Percentiles rank a stretch among this genome's conserved stretches.
Evolutionary conservation across 257 asterid species (phyloP).

Genomic region (Lycium barbarum): DNA sequence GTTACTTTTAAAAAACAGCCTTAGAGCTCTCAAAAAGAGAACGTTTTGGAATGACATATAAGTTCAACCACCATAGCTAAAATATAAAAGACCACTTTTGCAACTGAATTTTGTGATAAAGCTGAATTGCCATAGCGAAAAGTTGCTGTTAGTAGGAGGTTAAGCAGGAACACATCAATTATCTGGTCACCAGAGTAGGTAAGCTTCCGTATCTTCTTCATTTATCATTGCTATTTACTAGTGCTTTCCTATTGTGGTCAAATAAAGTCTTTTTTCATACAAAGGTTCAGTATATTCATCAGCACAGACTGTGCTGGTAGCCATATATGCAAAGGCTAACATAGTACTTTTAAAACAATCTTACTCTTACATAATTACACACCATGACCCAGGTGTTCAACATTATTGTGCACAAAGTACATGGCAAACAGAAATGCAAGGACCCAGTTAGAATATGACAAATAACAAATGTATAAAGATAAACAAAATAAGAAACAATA

Average conservation of each 20-base stretch:
- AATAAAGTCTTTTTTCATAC: no score
- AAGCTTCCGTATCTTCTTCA: neutral
- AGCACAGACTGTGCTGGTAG: no score
- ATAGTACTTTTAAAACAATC: no score
- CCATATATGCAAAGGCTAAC: no score
- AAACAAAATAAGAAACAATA: neutral
- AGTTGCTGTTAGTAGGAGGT: neutral
- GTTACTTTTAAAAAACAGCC: neutral
- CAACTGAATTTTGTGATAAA: neutral
- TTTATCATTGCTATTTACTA: neutral
- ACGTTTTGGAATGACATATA: neutral
- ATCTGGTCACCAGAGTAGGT: no score
- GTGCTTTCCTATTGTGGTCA: neutral
- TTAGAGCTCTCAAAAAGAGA: neutral
- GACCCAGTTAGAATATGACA: neutral
- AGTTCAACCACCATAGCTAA: neutral
- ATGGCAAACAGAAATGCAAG: no score
- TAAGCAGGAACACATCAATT: neutral
- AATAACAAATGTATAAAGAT: neutral
- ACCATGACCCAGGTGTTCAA: no score
- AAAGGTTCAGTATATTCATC: no score
- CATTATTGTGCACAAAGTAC: no score
- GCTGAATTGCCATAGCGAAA: neutral
- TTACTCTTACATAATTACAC: no score
- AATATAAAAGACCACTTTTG: slow-evolving; percentile 9